Evolutionary conservation across 2,329 filamentous ascomycete genomes (phyloP).

Genomic region (Cladosporium sp.): DNA sequence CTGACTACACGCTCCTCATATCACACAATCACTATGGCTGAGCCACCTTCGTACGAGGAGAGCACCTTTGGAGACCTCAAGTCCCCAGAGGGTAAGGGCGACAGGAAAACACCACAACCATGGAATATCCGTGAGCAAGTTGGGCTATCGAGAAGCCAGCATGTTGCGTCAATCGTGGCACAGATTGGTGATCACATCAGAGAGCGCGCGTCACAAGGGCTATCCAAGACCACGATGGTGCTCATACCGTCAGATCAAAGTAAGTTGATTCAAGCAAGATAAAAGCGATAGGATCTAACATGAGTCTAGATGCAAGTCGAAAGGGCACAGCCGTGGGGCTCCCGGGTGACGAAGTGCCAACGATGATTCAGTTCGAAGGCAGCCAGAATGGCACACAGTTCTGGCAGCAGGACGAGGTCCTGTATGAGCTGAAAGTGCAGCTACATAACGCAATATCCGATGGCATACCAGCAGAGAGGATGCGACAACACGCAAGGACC

Average conservation of each 20-base stretch:
- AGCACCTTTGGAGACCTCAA: slow-evolving; percentile 17
- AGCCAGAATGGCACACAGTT: slow-evolving; percentile 32
- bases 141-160: slow-evolving; percentile 31
- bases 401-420: slow-evolving; percentile 36
- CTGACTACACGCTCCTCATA: neutral
- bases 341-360: slow-evolving; percentile 28
- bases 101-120: slow-evolving; percentile 24
- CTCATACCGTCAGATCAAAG: slow-evolving; percentile 37
- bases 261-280: slow-evolving; percentile 16
- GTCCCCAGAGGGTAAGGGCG: slow-evolving; percentile 18
- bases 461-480: slow-evolving; percentile 1
- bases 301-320: slow-evolving; percentile 17
- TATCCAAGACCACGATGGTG: slow-evolving; percentile 32
- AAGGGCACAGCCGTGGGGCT: slow-evolving; percentile 32
- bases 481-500: neutral
- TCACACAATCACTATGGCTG: slow-evolving; percentile 21
- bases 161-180: slow-evolving; percentile 33
- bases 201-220: slow-evolving; percentile 30
- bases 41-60: slow-evolving; percentile 36
- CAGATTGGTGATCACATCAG: slow-evolving; percentile 29
- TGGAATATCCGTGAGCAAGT: slow-evolving; percentile 35
- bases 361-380: slow-evolving; percentile 33
- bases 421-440: slow-evolving; percentile 29
- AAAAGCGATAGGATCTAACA: slow-evolving; percentile 17
- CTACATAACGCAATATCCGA: slow-evolving; percentile 25